Evolutionary conservation across 345 rosid genomes (phyloP), one percentile per base, ranked within the genome.

Genomic region (Moricandia moricandioides): DNA sequence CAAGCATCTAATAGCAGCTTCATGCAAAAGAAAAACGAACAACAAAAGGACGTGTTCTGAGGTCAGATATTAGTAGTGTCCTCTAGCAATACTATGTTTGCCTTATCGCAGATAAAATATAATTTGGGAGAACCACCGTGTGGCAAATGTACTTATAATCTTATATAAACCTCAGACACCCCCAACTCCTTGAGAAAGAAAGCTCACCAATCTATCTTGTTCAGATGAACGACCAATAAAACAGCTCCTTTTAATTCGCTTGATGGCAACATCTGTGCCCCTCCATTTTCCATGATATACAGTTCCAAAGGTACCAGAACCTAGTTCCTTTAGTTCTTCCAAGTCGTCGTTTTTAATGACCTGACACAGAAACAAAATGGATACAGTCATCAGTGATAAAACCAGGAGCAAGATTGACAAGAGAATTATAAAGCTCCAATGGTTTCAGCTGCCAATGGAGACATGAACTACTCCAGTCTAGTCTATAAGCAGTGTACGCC

Each of bases 261-360:
- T 95, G 56, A 95, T 92, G 66, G 98, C 98, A 70, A 95, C 98
- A 86, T 95, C 98, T 13, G 97, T 90, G 56, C 99, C 99, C 67
- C 94, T 92, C 99, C 99, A 95, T 81, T 95, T 92, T 79, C 99
- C 99, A 83, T 95, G 99, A 82, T 92, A 95, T 27, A 95, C 97
- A 35, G 98, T 95, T 72, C 99, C 99, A 92, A 92, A 95, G 56
- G 96, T 92, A 67, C 99, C 99, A 65, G 99, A 92, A 82, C 99
- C 99, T 60, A 95, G 75, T 76, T 92, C 99, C 82, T 78, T 92
- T 76, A 90, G 82, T 84, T 95, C 99, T 87, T 92, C 98, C 78
- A 95, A 90, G 82, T 95, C 99, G 68, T 92, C 98, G 74, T 95
- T 89, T 74, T 84, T 86, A 70, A 95, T 95, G 71, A 95, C 80